Evolutionary conservation across 2,329 filamentous ascomycete genomes (phyloP), one percentile per base, ranked within the genome.

Genomic region (Apiospora malaysiana): DNA sequence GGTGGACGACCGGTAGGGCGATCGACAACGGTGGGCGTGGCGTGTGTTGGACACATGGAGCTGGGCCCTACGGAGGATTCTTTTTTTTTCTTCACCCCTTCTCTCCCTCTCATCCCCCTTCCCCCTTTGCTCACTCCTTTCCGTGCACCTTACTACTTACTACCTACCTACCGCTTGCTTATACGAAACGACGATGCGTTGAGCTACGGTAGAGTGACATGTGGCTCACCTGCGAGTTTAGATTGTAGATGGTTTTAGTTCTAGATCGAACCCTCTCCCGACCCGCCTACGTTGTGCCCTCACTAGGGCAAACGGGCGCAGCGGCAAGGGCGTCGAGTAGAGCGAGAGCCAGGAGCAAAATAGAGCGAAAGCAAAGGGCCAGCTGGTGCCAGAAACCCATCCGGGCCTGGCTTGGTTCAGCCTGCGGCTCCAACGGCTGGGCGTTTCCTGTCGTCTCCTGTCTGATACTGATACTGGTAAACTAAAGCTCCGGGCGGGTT

Each of bases 271-370:
- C 40, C 40, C 40, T 46, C 43, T 46, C 12, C 43, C 43, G 5
- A 18, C 14, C 43, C 43, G 43, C 16, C 40, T 42, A 46, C 12
- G 12, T 18, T 46, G 43, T 2, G 16, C 32, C 2, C 14, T 18
- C 40, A 18, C 27, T 56, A 56, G 51, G 27, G 27, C 25, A 27
- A 59, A 59, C 51, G 51, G 27, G 51, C 25, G 27, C 51, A 18
- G 56, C 56, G 56, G 56, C 56, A 40, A 63, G 32, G 56, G 32
- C 56, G 56, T 63, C 56, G 18, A 23, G 40, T 63, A 63, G 56
- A 63, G 32, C 32, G 21, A 21, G 18, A 6, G 32, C 32, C 32
- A 32, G 9, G 32, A 37, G 21, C 21, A 7, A 23, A 10, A 63
- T 37, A 63, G 56, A 63, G 32, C 2, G 21, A 63, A 21, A 14